Evolutionary conservation across 2,329 filamentous ascomycete genomes (phyloP), one percentile per base, ranked within the genome.

Genomic region (Botryosphaeria dothidea): DNA sequence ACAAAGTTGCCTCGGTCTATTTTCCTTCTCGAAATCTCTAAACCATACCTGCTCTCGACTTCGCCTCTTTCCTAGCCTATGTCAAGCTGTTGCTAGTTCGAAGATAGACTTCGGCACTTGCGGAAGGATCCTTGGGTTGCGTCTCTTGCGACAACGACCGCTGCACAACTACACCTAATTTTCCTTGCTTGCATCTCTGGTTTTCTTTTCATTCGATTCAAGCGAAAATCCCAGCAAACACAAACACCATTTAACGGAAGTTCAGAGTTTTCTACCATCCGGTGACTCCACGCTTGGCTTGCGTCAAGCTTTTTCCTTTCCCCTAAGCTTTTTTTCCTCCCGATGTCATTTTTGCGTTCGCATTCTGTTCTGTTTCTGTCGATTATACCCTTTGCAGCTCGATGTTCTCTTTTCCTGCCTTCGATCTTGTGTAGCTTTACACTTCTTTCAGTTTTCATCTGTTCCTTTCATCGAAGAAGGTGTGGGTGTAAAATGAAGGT

Each of bases 311-410:
- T 19, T 36, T 25, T 41, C 8, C 23, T 56, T 27, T 9, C n/a
- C n/a, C n/a, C n/a, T n/a, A n/a, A n/a, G n/a, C n/a, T n/a, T n/a
- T 25, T 23, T 34, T 43, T 45, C 21, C n/a, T 34, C n/a, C 0
- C 19, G 8, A 17, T 60, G 41, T 27, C 15, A 19, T 5, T 43
- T 19, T n/a, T 8, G 23, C 15, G 23, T 49, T 49, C 23, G 17
- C 27, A 8, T 31, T 45, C 15, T 31, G 23, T 60, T 23, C 19
- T 60, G 17, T 46, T 34, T 31, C 17, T 27, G 56, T 60, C 41
- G 56, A 60, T 60, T 60, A 60, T 60, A 60, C 56, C 56, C 56
- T 60, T 60, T 60, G 49, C 17, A 52, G 49, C 29, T 52, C 29
- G 49, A 52, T 31, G 11, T n/a, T 17, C 17, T 13, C 13, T 58